A percentile compares a stretch with the other conserved stretches of the same genome.
These are phyloP conservation scores for Arabidopsis lyrata DNA, from an alignment of 441 rosid genomes.

Conservation along the genomic window DNA sequence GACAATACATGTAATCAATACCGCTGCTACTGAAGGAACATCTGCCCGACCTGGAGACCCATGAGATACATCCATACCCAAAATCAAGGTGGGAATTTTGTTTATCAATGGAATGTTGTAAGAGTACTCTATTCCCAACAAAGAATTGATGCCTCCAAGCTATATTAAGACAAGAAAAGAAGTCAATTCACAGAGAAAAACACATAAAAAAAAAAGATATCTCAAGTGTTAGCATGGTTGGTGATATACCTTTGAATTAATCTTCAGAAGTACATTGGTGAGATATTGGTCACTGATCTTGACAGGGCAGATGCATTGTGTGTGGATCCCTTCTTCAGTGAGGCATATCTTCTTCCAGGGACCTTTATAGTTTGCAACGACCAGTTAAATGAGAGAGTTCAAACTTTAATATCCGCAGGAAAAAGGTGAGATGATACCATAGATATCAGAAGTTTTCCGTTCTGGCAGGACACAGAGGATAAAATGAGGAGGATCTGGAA, in stretches of 20 bases:
- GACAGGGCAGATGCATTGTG: constrained; percentile 85
- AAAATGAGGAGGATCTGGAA: constrained; percentile 65
- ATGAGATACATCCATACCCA: constrained; percentile 99
- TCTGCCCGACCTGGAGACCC: constrained; percentile 86
- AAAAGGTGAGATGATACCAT: constrained; percentile 56
- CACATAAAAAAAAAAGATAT: constrained; percentile 1
- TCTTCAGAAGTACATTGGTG: constrained; percentile 90
- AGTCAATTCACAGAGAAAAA: constrained; percentile 17
- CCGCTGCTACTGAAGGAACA: constrained; percentile 89
- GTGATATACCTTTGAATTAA: constrained; percentile 77
- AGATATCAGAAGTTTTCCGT: constrained; percentile 81
- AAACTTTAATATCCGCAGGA: constrained; percentile 3
- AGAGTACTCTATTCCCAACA: constrained; percentile 71
- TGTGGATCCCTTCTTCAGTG: constrained; percentile 70
- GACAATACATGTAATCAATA: constrained; percentile 40
- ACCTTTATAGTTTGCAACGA: constrained; percentile 54
- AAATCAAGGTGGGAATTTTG: constrained; percentile 81
- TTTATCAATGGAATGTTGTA: constrained; percentile 59
- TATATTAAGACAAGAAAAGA: constrained; percentile 46
- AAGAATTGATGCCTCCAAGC: constrained; percentile 97
- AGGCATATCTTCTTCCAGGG: constrained; percentile 95
- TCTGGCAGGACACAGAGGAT: constrained; percentile 90
- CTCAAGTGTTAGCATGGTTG: constrained; percentile 32
- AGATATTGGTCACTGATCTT: constrained; percentile 84
- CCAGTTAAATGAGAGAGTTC: constrained; percentile 18